A percentile compares a stretch with the other conserved stretches of the same genome.
Evolutionary conservation across 2,329 filamentous ascomycete species (phyloP).

Genomic region (Bimuria novae-zelandiae): DNA sequence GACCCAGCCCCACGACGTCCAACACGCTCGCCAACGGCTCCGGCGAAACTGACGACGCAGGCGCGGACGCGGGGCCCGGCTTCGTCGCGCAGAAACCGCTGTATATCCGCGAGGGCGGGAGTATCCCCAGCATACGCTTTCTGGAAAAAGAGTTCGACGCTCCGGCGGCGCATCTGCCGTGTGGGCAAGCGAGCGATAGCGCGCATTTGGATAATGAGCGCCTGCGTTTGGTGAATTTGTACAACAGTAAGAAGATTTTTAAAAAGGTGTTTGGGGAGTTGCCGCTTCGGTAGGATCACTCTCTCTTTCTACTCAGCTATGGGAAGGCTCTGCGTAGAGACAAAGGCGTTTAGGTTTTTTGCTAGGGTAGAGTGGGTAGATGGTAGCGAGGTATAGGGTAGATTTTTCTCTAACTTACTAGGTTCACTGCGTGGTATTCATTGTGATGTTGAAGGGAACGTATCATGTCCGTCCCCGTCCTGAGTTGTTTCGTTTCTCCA

Average conservation of each 20-base stretch:
- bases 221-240: conserved; percentile 82
- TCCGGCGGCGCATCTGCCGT: conserved; percentile 89
- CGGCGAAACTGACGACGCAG: conserved; percentile 17
- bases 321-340: no score
- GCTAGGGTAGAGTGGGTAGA: no score
- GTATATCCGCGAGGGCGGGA: conserved; percentile 94
- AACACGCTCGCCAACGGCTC: conserved; percentile 55
- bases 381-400: no score
- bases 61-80: conserved; percentile 2
- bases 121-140: conserved; percentile 92
- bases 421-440: no score
- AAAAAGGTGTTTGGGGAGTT: conserved; percentile 78
- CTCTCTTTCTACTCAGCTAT: no score
- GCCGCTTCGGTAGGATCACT: conserved; percentile 40
- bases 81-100: conserved; percentile 65
- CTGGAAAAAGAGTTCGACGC: conserved; percentile 92
- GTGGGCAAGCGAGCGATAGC: conserved; percentile 90
- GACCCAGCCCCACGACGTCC: conserved; percentile 54
- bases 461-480: no score
- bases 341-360: no score
- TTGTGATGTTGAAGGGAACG: no score
- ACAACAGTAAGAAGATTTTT: conserved; percentile 92
- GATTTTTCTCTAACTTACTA: no score
- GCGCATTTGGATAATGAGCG: conserved; percentile 96
- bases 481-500: no score